phyloP scores from a whole-genome alignment of 768 basidiomycete genomes.

The Kwoniella mangroviensis region DNA sequence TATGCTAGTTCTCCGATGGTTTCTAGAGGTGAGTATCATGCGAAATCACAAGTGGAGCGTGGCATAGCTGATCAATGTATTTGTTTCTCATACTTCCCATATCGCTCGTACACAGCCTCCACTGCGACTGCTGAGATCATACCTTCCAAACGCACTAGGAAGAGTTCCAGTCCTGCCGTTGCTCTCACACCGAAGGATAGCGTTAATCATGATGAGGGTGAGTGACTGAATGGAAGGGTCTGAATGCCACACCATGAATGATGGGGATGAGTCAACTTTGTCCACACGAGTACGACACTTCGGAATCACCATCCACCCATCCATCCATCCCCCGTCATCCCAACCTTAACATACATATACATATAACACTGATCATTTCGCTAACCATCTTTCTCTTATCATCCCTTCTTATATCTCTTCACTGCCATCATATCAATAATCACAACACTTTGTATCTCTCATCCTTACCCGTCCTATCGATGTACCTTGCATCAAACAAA shows the following conservation, averaged over 20 bases:
- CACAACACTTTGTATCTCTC: neutral
- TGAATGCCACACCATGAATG: neutral
- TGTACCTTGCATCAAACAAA: neutral
- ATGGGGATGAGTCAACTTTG: conserved; percentile 3
- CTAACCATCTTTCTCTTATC: neutral
- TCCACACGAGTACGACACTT: neutral
- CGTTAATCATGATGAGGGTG: conserved; percentile 5
- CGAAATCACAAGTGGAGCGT: neutral
- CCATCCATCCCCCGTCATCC: neutral
- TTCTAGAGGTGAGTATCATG: conserved; percentile 6
- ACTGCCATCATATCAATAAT: neutral
- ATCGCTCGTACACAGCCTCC: neutral
- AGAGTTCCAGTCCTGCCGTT: neutral
- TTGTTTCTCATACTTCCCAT: neutral
- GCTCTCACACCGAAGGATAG: neutral
- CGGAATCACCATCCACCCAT: neutral
- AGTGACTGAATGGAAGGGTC: neutral
- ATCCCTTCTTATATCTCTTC: neutral
- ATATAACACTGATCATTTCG: neutral
- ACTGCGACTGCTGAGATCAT: conserved; percentile 11
- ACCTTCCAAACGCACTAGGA: conserved; percentile 6
- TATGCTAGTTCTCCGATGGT: conserved; percentile 2
- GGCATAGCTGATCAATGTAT: conserved; percentile 11
- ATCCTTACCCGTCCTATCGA: too few relatives aligned
- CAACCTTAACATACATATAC: neutral